Conservation (phyloP, 2,329 filamentous ascomycete species). For the Ophiostoma montium region DNA sequence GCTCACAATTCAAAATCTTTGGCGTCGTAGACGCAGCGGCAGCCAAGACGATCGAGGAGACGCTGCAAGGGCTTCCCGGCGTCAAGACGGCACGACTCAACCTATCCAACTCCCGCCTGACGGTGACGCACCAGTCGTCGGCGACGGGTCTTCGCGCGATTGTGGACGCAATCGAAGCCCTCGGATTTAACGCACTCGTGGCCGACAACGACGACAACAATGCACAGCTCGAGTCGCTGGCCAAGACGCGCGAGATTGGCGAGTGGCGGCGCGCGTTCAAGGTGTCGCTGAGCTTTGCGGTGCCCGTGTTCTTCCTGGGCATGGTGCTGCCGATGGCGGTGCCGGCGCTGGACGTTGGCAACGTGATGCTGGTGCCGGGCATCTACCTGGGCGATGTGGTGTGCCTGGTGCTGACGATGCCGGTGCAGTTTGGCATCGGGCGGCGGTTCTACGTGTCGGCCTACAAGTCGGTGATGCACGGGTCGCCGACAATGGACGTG, state of each 20-base stretch:
- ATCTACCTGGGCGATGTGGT: conserved; percentile 80
- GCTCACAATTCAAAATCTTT: conserved; percentile 70
- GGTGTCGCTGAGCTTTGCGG: conserved; percentile 63
- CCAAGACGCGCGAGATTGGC: conserved; percentile 91
- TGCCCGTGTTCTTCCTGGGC: conserved; percentile 82
- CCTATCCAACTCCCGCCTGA: conserved; percentile 58
- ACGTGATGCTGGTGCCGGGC: conserved; percentile 50
- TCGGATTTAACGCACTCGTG: conserved; percentile 77
- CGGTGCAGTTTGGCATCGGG: conserved; percentile 92
- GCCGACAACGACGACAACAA: conserved; percentile 92
- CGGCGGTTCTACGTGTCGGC: conserved; percentile 86
- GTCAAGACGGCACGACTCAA: conserved; percentile 61
- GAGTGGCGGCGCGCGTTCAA: conserved; percentile 80
- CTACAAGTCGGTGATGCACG: conserved; percentile 84
- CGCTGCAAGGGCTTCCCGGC: conserved; percentile 51
- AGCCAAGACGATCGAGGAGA: conserved; percentile 58
- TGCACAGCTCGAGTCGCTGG: conserved; percentile 85
- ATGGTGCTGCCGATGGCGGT: conserved; percentile 89
- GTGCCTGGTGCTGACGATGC: conserved; percentile 72
- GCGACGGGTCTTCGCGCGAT: conserved; percentile 66
- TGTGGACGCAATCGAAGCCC: conserved; percentile 68
- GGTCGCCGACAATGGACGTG: conserved; percentile 94
- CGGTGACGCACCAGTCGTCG: conserved; percentile 56
- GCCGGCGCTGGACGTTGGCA: conserved; percentile 63
- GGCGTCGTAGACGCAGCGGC: conserved; percentile 58